phyloP scores from a whole-genome alignment of 331 rosid genomes.

The Cydonia oblonga region DNA sequence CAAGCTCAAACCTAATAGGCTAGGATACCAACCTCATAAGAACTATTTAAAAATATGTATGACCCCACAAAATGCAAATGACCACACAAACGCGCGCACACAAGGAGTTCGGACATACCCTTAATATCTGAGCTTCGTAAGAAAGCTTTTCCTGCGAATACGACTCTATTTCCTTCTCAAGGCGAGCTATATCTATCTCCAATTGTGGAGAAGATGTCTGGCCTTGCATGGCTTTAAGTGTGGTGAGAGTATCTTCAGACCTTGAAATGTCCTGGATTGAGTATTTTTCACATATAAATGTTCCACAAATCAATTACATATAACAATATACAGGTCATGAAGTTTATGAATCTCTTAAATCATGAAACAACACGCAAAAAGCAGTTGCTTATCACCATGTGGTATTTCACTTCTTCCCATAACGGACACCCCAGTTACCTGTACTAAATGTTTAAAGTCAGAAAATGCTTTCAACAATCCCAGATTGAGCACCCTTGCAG shows the following conservation, averaged over 20 bases:
- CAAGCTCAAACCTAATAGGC: not conserved
- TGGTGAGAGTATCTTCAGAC: slow-evolving; percentile 71
- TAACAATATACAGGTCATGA: slow-evolving; percentile 1
- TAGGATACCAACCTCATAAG: not conserved
- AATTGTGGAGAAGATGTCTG: slow-evolving; percentile 55
- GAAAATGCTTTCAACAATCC: slow-evolving; percentile 93
- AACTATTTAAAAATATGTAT: not conserved
- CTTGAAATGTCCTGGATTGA: slow-evolving; percentile 74
- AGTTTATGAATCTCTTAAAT: slow-evolving; percentile 3
- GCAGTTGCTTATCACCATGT: not conserved
- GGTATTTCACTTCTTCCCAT: not conserved
- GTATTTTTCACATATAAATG: slow-evolving; percentile 3
- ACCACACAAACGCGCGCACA: not conserved
- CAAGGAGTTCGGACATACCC: slow-evolving; percentile 36
- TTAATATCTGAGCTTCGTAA: slow-evolving; percentile 86
- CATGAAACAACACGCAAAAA: not conserved
- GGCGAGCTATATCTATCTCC: slow-evolving; percentile 55
- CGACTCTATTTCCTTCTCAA: slow-evolving; percentile 79
- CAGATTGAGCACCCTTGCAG: slow-evolving; percentile 88
- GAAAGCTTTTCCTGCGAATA: slow-evolving; percentile 81
- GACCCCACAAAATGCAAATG: not conserved
- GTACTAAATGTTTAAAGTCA: slow-evolving; percentile 91
- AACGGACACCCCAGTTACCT: slow-evolving; percentile 42
- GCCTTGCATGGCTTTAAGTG: slow-evolving; percentile 66
- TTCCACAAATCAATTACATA: slow-evolving; percentile 1